These are phyloP conservation scores for Penicillium argentinense DNA, from an alignment of 495 filamentous ascomycete genomes.

Conservation along the genomic window DNA sequence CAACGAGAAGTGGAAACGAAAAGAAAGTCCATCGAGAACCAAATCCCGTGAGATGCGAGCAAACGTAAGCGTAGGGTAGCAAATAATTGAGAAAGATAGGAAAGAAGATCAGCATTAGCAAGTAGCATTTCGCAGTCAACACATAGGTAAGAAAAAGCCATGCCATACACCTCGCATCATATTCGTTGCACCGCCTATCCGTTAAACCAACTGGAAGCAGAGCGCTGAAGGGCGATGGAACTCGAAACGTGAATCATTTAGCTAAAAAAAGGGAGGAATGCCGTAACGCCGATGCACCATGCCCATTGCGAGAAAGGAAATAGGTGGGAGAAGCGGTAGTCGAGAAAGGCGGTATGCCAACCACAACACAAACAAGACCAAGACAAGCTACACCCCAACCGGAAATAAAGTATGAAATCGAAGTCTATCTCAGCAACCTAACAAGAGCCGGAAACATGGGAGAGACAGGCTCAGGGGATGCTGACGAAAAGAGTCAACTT, in stretches of 20 bases:
- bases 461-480: slow-evolving; percentile 38
- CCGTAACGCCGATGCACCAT: slow-evolving; percentile 33
- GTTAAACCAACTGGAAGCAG: slow-evolving; percentile 11
- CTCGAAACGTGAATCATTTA: slow-evolving; percentile 8
- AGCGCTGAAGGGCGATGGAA: slow-evolving; percentile 25
- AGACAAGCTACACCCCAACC: neutral
- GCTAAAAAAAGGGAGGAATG: neutral
- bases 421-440: slow-evolving; percentile 10
- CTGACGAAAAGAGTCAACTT: slow-evolving; percentile 83
- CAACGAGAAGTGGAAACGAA: too few species aligned
- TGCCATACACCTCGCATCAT: slow-evolving; percentile 31
- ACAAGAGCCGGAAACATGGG: neutral
- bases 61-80: too few species aligned
- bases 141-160: too few species aligned
- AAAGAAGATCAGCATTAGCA: too few species aligned
- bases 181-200: slow-evolving; percentile 26
- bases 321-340: slow-evolving; percentile 19
- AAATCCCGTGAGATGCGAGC: too few species aligned
- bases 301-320: slow-evolving; percentile 24
- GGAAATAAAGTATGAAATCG: neutral
- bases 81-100: too few species aligned
- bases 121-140: too few species aligned
- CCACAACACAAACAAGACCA: neutral
- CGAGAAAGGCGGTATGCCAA: too few species aligned
- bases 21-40: too few species aligned